Base-by-base conservation (phyloP, 1,139 yeast species). In the Saccharomyces hybrid region DNA sequence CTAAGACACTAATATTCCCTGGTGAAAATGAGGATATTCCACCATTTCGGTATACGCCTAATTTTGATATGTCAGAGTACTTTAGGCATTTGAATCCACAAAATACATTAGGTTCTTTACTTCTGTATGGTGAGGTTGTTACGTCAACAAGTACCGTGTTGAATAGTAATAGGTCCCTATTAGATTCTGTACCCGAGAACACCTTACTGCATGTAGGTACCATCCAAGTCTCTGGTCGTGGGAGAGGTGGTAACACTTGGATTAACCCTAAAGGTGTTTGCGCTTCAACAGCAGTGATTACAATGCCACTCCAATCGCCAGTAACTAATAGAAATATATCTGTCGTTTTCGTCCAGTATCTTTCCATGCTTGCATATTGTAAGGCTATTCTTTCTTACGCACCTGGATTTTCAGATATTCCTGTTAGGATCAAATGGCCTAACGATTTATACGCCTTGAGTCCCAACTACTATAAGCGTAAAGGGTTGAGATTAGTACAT, bases 161-260 rank as follows among this genome's bases (percentile, higher is more conserved):
- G 60, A 97, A 91, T 64, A 78, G 79, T 50, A 93, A 93, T 68
- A 79, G 82, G 51, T 67, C 75, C 11, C 68, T 88, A 54, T 72
- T 91, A 54, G 63, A 68, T 0, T 56, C 62, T 13, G 50, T 68
- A 13, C 71, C 72, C 6, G 61, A 63, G 8, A 65, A 61, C 42
- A 55, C 69, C 0, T 56, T 64, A 42, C 55, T 69, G 4, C 67
- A 63, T 52, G 78, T 86, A 3, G 96, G 95, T 1, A 83, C 93
- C 0, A 81, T 87, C 2, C 99, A 95, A 68, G 84, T 88, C 1
- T 80, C 90, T 0, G 99, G 99, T 1, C 77, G 95, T 52, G 99
- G 99, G 1, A 80, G 99, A 57, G 96, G 97, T 5, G 95, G 95
- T 2, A 95, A 95, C 63, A 84, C 84, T 1, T 95, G 99, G 99